Evolutionary conservation across 176 grass and related monocot genomes (phyloP).

Genomic region (Juncus effusus): DNA sequence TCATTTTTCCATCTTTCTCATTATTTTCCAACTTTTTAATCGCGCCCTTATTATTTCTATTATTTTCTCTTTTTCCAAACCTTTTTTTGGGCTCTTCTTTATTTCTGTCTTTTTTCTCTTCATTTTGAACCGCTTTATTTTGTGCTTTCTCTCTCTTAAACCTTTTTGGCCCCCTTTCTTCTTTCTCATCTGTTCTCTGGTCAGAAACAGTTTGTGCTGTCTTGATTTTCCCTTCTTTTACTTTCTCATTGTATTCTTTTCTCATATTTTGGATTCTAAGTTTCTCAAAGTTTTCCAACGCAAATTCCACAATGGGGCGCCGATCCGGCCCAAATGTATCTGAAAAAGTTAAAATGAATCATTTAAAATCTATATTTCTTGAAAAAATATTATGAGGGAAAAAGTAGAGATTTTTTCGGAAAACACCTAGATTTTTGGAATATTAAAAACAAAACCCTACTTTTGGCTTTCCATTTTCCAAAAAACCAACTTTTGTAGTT

Average conservation of each 20-base stretch:
- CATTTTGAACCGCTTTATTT: slow-evolving; percentile 30
- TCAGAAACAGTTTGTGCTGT: slow-evolving; percentile 22
- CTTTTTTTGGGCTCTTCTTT: slow-evolving; percentile 23
- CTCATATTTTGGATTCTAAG: slow-evolving; percentile 52
- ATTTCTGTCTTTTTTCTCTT: slow-evolving; percentile 18
- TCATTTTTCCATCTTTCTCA: not conserved
- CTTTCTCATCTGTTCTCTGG: slow-evolving; percentile 14
- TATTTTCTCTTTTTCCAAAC: slow-evolving; percentile 39
- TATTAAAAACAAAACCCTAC: slow-evolving; percentile 2
- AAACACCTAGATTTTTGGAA: not conserved
- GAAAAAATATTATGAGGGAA: slow-evolving; percentile 18
- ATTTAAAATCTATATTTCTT: not conserved
- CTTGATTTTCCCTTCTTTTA: slow-evolving; percentile 30
- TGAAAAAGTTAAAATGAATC: slow-evolving; percentile 26
- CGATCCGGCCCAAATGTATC: slow-evolving; percentile 75
- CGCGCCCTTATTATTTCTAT: slow-evolving; percentile 19
- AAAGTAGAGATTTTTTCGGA: slow-evolving; percentile 1
- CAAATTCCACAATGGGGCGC: slow-evolving; percentile 83
- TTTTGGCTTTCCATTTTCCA: not conserved
- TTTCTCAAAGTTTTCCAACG: slow-evolving; percentile 85
- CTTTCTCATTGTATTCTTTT: slow-evolving; percentile 21
- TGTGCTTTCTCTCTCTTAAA: slow-evolving; percentile 32
- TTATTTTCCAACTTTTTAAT: slow-evolving; percentile 11
- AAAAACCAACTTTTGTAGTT: no score
- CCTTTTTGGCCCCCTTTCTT: slow-evolving; percentile 37